A percentile compares a stretch with the other conserved stretches of the same genome.
Conservation (phyloP, 192 early-diverging fungal species). For the Paraglomus occultum region DNA sequence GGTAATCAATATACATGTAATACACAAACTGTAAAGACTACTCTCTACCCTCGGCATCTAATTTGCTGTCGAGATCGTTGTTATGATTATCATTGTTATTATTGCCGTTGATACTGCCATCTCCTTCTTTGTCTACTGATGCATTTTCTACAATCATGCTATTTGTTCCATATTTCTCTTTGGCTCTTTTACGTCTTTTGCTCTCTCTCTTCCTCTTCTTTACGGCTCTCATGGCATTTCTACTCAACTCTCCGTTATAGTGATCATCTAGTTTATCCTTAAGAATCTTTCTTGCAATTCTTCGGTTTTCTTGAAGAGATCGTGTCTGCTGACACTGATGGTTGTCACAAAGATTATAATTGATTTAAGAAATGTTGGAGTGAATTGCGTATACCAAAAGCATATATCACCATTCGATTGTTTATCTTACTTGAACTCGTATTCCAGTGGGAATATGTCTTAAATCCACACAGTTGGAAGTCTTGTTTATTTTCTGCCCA, state of each 20-base stretch:
- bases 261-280: constrained; percentile 66
- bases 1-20: too few relatives aligned
- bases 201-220: constrained; percentile 61
- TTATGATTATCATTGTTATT: too few relatives aligned
- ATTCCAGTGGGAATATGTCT: constrained; percentile 71
- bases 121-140: too few relatives aligned
- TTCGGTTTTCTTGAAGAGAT: constrained; percentile 70
- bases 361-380: neutral
- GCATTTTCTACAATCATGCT: neutral
- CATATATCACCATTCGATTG: neutral
- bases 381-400: neutral
- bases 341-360: constrained; percentile 19
- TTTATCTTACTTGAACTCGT: constrained; percentile 48
- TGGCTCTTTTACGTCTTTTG: constrained; percentile 50
- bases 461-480: constrained; percentile 70
- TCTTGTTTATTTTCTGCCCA: constrained; percentile 81
- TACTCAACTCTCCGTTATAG: constrained; percentile 60
- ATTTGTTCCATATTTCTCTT: constrained; percentile 53
- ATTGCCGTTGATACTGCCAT: too few relatives aligned
- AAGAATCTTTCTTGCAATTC: constrained; percentile 64
- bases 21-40: too few relatives aligned
- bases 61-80: too few relatives aligned
- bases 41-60: too few relatives aligned
- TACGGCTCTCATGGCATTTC: constrained; percentile 56
- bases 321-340: constrained; percentile 69